Conservation (phyloP, 2,329 filamentous ascomycete genomes). For the Penicillium palitans region DNA sequence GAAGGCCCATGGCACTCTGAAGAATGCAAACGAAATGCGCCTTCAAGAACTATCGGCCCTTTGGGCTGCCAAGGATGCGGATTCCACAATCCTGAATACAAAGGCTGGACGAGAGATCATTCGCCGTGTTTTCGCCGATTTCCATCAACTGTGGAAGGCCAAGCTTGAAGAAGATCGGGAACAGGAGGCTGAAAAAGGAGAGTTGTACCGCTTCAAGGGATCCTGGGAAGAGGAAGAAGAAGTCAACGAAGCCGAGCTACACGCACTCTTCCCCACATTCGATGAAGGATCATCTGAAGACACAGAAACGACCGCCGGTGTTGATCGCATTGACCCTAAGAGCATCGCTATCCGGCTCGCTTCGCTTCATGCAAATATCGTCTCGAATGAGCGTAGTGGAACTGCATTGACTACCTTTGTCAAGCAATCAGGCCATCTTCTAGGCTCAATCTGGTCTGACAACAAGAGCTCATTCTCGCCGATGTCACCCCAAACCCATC, state of each 20-base stretch:
- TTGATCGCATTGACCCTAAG: constrained; percentile 47
- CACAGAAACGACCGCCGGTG: constrained; percentile 24
- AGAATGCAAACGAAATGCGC: constrained; percentile 35
- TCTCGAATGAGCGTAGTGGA: constrained; percentile 33
- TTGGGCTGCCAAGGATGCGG: constrained; percentile 35
- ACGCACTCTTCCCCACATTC: constrained; percentile 78
- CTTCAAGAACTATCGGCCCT: constrained; percentile 43
- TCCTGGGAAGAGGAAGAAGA: constrained; percentile 74
- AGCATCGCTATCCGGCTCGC: constrained; percentile 63
- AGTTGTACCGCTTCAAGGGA: constrained; percentile 81
- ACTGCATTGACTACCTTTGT: constrained; percentile 36
- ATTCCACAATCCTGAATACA: constrained; percentile 41
- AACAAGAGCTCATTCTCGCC: constrained; percentile 25
- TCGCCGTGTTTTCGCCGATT: constrained; percentile 66
- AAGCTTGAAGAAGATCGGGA: constrained; percentile 75
- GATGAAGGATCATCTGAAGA: constrained; percentile 55
- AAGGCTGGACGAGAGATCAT: constrained; percentile 54
- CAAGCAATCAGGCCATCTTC: constrained; percentile 35
- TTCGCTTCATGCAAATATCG: constrained; percentile 56
- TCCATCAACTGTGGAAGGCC: constrained; percentile 78
- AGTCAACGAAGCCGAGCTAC: constrained; percentile 70
- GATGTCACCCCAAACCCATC: constrained; percentile 52
- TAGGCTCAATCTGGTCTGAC: constrained; percentile 38
- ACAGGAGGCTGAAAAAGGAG: constrained; percentile 69
- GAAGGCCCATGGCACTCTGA: constrained; percentile 17